These are phyloP conservation scores for Pseudozyma hubeiensis DNA, from an alignment of 1,284 basidiomycete genomes.

Conservation along the genomic window DNA sequence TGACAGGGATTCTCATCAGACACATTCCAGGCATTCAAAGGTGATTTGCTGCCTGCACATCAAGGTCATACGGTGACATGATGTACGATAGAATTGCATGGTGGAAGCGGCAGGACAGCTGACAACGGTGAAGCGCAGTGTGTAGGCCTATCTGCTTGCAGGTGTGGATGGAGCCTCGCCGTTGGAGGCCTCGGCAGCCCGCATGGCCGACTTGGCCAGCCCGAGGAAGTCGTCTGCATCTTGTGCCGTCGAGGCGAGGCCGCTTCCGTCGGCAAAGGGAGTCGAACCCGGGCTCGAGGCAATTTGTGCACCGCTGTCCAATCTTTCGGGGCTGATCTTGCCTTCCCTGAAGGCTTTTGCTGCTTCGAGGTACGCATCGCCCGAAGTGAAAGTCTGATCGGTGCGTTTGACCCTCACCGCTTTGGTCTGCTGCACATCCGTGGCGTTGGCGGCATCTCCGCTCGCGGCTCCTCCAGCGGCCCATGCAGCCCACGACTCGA, in stretches of 20 bases:
- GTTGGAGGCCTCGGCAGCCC: slow-evolving; percentile 9
- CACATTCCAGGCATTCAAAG: too few relatives aligned
- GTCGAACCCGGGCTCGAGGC: background rate
- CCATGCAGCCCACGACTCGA: slow-evolving; percentile 57
- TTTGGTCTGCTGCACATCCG: slow-evolving; percentile 38
- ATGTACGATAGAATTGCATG: too few relatives aligned
- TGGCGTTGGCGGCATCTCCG: slow-evolving; percentile 16
- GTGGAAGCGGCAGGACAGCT: too few relatives aligned
- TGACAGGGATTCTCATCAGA: too few relatives aligned
- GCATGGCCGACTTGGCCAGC: slow-evolving; percentile 27
- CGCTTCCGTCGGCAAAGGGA: background rate
- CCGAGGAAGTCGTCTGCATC: slow-evolving; percentile 41
- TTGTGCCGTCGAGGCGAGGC: slow-evolving; percentile 3
- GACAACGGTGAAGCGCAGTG: too few relatives aligned
- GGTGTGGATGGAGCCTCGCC: too few relatives aligned
- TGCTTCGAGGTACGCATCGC: slow-evolving; percentile 49
- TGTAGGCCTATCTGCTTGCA: too few relatives aligned
- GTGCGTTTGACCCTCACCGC: slow-evolving; percentile 39
- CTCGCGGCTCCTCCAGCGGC: slow-evolving; percentile 23
- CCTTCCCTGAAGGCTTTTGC: slow-evolving; percentile 47
- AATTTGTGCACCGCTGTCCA: slow-evolving; percentile 15
- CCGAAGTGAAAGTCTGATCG: slow-evolving; percentile 49
- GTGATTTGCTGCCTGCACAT: too few relatives aligned
- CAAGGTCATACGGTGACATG: too few relatives aligned
- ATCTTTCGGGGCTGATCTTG: slow-evolving; percentile 17